A percentile compares a stretch with the other conserved stretches of the same genome.
Conservation (phyloP, 2,329 filamentous ascomycete genomes). For the Reticulascus tulasneorum region DNA sequence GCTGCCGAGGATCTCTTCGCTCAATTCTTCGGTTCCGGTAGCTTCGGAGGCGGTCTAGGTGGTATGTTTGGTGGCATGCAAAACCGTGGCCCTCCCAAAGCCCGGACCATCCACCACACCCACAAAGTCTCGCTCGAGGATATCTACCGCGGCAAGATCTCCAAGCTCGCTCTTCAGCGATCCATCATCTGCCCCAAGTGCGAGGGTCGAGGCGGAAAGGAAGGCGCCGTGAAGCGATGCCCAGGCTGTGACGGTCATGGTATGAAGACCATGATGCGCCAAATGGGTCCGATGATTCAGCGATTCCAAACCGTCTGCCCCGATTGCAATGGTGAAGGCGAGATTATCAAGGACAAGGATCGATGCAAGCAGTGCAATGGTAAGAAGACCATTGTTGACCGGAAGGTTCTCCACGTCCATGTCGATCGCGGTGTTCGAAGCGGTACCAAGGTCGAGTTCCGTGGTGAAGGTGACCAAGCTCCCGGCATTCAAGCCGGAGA, state of each 20-base stretch:
- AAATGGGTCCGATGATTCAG: slow-evolving; percentile 99
- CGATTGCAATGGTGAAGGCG: slow-evolving; percentile 95
- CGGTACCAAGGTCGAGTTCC: slow-evolving; percentile 95
- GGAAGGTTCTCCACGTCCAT: slow-evolving; percentile 97
- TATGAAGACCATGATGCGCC: slow-evolving; percentile 99
- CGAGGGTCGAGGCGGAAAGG: slow-evolving; percentile 91
- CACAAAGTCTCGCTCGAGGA: slow-evolving; percentile 98
- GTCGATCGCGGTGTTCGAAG: slow-evolving; percentile 91
- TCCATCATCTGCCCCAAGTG: slow-evolving; percentile 96
- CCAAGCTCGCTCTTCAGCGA: slow-evolving; percentile 94
- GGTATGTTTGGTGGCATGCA: slow-evolving; percentile 80
- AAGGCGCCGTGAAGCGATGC: slow-evolving; percentile 94
- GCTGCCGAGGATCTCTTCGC: slow-evolving; percentile 94
- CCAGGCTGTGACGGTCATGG: slow-evolving; percentile 85
- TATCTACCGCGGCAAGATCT: slow-evolving; percentile 96
- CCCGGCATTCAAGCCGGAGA: slow-evolving; percentile 92
- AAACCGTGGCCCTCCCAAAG: slow-evolving; percentile 77
- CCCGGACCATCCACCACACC: slow-evolving; percentile 93
- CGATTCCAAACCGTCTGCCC: slow-evolving; percentile 99
- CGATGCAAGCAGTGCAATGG: slow-evolving; percentile 94
- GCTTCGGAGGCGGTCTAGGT: slow-evolving; percentile 68
- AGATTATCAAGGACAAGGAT: slow-evolving; percentile 95
- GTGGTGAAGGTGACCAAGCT: slow-evolving; percentile 92
- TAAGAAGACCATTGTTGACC: slow-evolving; percentile 97
- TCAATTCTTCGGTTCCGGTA: slow-evolving; percentile 85